Conservation (phyloP, 108 stramenopile genomes). For the Cyclotella kingstonii region DNA sequence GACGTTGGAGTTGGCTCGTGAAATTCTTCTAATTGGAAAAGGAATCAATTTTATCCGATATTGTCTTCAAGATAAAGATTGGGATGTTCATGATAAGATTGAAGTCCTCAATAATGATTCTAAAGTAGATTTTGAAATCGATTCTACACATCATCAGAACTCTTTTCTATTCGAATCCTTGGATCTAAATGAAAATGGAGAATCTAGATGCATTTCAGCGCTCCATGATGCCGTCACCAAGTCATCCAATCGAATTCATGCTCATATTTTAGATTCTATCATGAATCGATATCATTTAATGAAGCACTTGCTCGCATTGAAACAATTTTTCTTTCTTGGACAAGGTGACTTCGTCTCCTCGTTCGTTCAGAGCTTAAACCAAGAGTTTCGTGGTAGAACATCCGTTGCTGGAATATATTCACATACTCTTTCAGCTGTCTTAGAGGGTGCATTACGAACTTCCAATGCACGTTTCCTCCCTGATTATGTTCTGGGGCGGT, state of each 20-base stretch:
- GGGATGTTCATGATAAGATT: constrained; percentile 53
- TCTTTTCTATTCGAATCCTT: constrained; percentile 24
- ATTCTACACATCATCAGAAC: constrained; percentile 1
- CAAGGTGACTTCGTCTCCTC: constrained; percentile 95
- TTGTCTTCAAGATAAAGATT: constrained; percentile 71
- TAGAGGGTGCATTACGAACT: constrained; percentile 83
- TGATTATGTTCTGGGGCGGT: constrained; percentile 68
- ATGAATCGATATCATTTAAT: constrained; percentile 71
- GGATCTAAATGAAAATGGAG: constrained; percentile 20
- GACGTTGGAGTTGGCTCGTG: constrained; percentile 56
- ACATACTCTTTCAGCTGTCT: constrained; percentile 69
- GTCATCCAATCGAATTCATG: constrained; percentile 60
- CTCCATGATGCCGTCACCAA: constrained; percentile 53
- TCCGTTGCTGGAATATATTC: constrained; percentile 68
- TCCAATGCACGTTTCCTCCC: constrained; percentile 87
- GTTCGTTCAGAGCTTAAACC: constrained; percentile 81
- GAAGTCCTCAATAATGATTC: constrained; percentile 1
- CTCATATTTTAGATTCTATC: constrained; percentile 73
- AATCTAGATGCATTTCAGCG: constrained; percentile 27
- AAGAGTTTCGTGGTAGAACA: constrained; percentile 56
- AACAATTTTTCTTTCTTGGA: constrained; percentile 92
- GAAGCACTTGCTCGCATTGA: constrained; percentile 88
- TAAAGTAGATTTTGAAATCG: constrained; percentile 16
- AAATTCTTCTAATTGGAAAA: constrained; percentile 86
- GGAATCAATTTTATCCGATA: constrained; percentile 93